Conservation (phyloP, 164 flowering plant species). For the Buxus sempervirens region DNA sequence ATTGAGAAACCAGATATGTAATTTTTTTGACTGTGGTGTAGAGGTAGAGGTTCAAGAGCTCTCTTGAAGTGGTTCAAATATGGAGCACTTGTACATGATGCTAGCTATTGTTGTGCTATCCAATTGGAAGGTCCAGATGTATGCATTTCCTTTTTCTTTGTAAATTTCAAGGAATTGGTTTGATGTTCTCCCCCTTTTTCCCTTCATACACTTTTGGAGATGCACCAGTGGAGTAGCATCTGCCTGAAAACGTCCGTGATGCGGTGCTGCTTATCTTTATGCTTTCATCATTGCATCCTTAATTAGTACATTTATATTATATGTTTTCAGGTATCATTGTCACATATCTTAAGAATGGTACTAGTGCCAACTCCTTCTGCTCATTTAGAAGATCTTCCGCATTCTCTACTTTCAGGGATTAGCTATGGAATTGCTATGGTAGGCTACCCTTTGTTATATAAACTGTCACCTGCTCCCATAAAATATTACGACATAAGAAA, state of each 20-base stretch:
- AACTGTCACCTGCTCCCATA: not conserved
- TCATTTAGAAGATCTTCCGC: slow-evolving; percentile 24
- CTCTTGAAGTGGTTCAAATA: slow-evolving; percentile 56
- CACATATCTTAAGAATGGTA: slow-evolving; percentile 52
- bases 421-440: slow-evolving; percentile 71
- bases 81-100: slow-evolving; percentile 78
- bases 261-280: not conserved
- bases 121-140: slow-evolving; percentile 94
- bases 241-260: no score
- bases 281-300: not conserved
- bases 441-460: slow-evolving; percentile 25
- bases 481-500: slow-evolving; percentile 1
- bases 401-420: slow-evolving; percentile 44
- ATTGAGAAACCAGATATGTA: not conserved
- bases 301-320: not conserved
- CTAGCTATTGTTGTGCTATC: slow-evolving; percentile 61
- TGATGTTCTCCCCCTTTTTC: not conserved
- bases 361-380: slow-evolving; percentile 46
- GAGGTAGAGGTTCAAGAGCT: slow-evolving; percentile 91
- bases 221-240: not conserved
- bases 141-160: slow-evolving; percentile 30
- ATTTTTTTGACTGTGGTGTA: slow-evolving; percentile 21
- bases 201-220: not conserved
- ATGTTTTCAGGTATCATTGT: slow-evolving; percentile 52
- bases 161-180: not conserved